A percentile compares a stretch with the other conserved stretches of the same genome.
Conservation (phyloP, 2,329 filamentous ascomycete genomes). For the Alternaria viburni region DNA sequence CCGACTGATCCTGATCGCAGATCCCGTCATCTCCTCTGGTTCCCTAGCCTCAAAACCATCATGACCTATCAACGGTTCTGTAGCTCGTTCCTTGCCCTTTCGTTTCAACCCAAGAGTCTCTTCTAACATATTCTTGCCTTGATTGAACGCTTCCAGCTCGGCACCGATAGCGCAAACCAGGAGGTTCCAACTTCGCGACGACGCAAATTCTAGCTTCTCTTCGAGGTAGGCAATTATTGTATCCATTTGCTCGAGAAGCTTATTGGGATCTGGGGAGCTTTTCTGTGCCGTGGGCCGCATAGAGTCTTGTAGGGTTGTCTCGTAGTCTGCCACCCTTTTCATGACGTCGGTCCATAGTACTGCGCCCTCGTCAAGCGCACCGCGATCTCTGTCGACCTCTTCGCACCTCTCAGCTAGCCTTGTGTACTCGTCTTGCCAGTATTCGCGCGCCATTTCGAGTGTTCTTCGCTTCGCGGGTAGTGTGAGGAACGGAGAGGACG, state of each 20-base stretch:
- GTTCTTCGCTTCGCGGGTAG: conserved; percentile 71
- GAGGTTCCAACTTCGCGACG: conserved; percentile 72
- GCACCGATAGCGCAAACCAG: conserved; percentile 78
- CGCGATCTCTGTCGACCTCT: conserved; percentile 66
- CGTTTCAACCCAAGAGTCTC: conserved; percentile 40
- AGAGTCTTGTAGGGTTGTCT: conserved; percentile 64
- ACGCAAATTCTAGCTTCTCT: conserved; percentile 60
- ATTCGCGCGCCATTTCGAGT: conserved; percentile 71
- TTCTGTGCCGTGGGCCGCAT: conserved; percentile 50
- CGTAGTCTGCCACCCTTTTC: conserved; percentile 67
- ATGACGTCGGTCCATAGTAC: conserved; percentile 70
- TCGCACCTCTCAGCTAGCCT: conserved; percentile 62
- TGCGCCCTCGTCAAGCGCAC: conserved; percentile 71
- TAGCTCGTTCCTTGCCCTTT: conserved; percentile 39
- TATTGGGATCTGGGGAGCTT: conserved; percentile 22
- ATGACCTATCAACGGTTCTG: conserved; percentile 26
- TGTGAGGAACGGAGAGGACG: conserved; percentile 59
- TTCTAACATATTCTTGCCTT: conserved; percentile 65
- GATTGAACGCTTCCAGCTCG: conserved; percentile 70
- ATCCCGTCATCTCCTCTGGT: conserved; percentile 38
- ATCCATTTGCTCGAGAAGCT: conserved; percentile 58
- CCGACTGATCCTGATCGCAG: conserved; percentile 38
- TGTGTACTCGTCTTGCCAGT: conserved; percentile 70
- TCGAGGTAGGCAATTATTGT: conserved; percentile 63
- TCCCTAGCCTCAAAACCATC: conserved; percentile 19